Evolutionary conservation across 2,329 filamentous ascomycete genomes (phyloP).

Genomic region (Aspergillus jensenii): DNA sequence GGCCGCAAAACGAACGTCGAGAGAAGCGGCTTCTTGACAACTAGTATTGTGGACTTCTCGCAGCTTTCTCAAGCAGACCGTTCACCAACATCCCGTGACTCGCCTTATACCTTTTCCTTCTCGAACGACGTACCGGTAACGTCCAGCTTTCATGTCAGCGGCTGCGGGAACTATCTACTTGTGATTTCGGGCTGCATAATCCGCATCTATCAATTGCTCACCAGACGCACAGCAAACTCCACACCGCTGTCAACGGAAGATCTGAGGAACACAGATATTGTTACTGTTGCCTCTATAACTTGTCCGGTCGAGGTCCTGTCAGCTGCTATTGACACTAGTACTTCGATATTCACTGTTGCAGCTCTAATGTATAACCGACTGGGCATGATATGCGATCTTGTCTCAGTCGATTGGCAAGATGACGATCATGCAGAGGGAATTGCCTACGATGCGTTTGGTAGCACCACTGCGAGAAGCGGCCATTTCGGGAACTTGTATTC

Average conservation of each 20-base stretch:
- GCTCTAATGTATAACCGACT: slow-evolving; percentile 60
- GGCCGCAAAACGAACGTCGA: slow-evolving; percentile 32
- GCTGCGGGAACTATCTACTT: slow-evolving; percentile 59
- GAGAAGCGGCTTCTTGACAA: slow-evolving; percentile 37
- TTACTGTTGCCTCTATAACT: slow-evolving; percentile 53
- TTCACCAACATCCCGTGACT: slow-evolving; percentile 10
- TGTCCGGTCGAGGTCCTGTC: slow-evolving; percentile 59
- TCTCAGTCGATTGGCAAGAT: background rate
- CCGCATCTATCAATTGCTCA: slow-evolving; percentile 54
- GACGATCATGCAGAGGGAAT: background rate
- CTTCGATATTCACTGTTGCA: slow-evolving; percentile 55
- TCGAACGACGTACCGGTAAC: slow-evolving; percentile 15
- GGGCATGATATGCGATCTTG: slow-evolving; percentile 61
- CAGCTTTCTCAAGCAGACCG: slow-evolving; percentile 20
- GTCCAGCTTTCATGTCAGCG: slow-evolving; percentile 54
- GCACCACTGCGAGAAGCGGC: background rate
- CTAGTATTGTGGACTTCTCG: slow-evolving; percentile 33
- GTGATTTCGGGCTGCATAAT: slow-evolving; percentile 55
- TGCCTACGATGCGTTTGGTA: background rate
- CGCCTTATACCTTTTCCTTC: slow-evolving; percentile 24
- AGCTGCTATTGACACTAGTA: slow-evolving; percentile 64
- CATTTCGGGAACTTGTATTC: slow-evolving; percentile 25
- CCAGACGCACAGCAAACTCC: slow-evolving; percentile 13
- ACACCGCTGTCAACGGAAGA: slow-evolving; percentile 24
- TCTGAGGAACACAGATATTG: slow-evolving; percentile 32